A percentile compares a stretch with the other conserved stretches of the same genome.
phyloP scores from a whole-genome alignment of 345 rosid species.

The Sisymbrium altissimum region DNA sequence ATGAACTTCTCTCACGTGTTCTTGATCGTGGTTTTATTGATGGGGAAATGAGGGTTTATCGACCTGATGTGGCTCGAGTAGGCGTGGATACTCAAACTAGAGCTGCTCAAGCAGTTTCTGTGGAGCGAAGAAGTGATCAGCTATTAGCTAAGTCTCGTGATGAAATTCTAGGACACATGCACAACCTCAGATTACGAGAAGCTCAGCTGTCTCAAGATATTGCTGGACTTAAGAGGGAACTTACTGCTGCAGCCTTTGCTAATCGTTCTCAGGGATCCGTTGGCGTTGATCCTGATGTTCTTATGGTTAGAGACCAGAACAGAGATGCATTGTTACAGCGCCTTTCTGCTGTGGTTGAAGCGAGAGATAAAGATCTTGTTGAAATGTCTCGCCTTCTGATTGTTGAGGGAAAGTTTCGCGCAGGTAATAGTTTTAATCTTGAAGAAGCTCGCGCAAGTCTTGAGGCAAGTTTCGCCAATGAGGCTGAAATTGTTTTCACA shows the following conservation, averaged over 20 bases:
- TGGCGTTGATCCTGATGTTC: constrained; percentile 94
- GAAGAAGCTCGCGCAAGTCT: constrained; percentile 98
- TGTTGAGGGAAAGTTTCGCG: constrained; percentile 74
- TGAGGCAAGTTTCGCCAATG: constrained; percentile 98
- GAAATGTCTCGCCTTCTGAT: constrained; percentile 97
- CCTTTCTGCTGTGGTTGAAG: constrained; percentile 94
- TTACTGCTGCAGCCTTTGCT: constrained; percentile 67
- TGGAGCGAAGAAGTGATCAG: constrained; percentile 95
- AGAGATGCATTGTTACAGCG: constrained; percentile 82
- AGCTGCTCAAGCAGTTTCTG: constrained; percentile 99
- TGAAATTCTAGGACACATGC: constrained; percentile 84
- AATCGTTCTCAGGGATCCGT: constrained; percentile 94
- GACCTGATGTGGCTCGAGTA: constrained; percentile 98
- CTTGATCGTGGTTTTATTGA: constrained; percentile 99
- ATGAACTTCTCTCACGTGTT: constrained; percentile 95
- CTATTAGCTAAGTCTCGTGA: constrained; percentile 79
- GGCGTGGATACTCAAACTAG: constrained; percentile 98
- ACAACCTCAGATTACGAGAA: constrained; percentile 70
- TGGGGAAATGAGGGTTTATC: constrained; percentile 97
- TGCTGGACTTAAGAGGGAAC: constrained; percentile 71
- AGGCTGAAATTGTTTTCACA: constrained; percentile 99
- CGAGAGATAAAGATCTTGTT: constrained; percentile 89
- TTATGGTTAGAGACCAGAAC: constrained; percentile 84
- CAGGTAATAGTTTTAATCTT: constrained; percentile 74
- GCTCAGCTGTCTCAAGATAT: constrained; percentile 77